These are phyloP conservation scores for Aspergillus eucalypticola DNA, from an alignment of 2,329 filamentous ascomycete genomes.

Conservation along the genomic window DNA sequence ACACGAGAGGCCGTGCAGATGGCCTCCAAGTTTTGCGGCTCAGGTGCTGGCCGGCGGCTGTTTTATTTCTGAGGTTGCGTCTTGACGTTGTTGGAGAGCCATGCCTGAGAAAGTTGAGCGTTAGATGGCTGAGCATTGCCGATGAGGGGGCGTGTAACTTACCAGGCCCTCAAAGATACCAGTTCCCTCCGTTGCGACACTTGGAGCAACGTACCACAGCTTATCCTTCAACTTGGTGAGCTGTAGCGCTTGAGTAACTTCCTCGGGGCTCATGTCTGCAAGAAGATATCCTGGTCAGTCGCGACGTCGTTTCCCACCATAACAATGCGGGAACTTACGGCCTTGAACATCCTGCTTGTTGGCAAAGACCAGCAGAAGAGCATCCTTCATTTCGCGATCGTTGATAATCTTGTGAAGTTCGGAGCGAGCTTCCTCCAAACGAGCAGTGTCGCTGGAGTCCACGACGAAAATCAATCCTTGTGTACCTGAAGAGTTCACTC, in stretches of 20 bases:
- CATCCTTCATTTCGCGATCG: constrained; percentile 96
- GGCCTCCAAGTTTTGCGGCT: neutral
- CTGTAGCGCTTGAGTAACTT: constrained; percentile 76
- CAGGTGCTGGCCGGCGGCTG: constrained; percentile 8
- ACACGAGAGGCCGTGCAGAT: constrained; percentile 27
- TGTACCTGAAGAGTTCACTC: constrained; percentile 61
- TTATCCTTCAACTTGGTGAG: constrained; percentile 77
- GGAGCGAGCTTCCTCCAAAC: constrained; percentile 89
- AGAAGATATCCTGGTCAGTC: constrained; percentile 20
- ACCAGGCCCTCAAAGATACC: constrained; percentile 78
- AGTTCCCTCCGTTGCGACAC: constrained; percentile 78
- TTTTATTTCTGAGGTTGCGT: constrained; percentile 45
- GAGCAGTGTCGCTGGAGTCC: constrained; percentile 86
- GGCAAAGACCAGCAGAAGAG: constrained; percentile 89
- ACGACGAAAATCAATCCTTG: constrained; percentile 99
- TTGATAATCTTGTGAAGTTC: constrained; percentile 97
- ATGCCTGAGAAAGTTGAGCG: constrained; percentile 51
- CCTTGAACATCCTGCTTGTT: constrained; percentile 97
- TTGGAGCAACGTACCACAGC: constrained; percentile 82
- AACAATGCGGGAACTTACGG: constrained; percentile 52
- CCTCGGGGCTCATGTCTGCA: constrained; percentile 73
- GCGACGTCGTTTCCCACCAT: neutral
- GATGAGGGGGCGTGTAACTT: constrained; percentile 30
- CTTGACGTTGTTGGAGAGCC: constrained; percentile 85
- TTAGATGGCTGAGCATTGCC: constrained; percentile 11